A percentile compares a stretch with the other conserved stretches of the same genome.
Conservation (phyloP, 2,329 filamentous ascomycete species). For the Furcasterigmium furcatum region DNA sequence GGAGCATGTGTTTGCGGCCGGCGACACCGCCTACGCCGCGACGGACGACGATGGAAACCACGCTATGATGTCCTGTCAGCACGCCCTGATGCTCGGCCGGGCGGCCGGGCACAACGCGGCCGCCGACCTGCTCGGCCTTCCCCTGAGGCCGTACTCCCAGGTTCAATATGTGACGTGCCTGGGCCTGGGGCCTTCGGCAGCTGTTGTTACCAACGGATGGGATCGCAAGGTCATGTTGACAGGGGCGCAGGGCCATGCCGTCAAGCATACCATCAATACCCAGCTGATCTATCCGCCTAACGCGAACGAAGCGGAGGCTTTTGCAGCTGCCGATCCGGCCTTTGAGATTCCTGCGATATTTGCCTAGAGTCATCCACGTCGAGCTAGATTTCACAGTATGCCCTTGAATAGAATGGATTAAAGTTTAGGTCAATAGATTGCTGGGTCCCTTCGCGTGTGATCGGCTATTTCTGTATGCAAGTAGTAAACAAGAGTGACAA, state of each 20-base stretch:
- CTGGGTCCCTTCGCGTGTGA: no score
- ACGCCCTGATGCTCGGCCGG: conserved; percentile 29
- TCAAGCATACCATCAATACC: conserved; percentile 28
- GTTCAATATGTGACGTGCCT: conserved; percentile 26
- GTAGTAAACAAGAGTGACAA: no score
- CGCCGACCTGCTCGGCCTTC: conserved; percentile 24
- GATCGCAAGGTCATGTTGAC: conserved; percentile 20
- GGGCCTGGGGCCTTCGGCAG: conserved; percentile 28
- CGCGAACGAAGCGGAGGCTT: no score
- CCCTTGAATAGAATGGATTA: no score
- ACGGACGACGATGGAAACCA: conserved; percentile 20
- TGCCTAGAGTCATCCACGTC: no score
- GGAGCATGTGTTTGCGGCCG: conserved; percentile 24
- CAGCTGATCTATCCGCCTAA: conserved; percentile 30
- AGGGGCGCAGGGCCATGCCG: conserved; percentile 23
- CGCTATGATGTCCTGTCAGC: conserved; percentile 34
- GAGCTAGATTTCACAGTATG: no score
- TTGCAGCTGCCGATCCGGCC: no score
- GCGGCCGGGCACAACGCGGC: conserved; percentile 28
- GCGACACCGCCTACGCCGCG: conserved; percentile 24
- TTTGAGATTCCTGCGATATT: no score
- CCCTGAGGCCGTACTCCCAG: conserved; percentile 22
- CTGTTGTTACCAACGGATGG: conserved; percentile 25
- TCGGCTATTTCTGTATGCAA: no score
- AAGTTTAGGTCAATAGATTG: no score